Evolutionary conservation across 805 yeast species (phyloP), one percentile per base, ranked within the genome.

Genomic region (Wickerhamiella galacta): DNA sequence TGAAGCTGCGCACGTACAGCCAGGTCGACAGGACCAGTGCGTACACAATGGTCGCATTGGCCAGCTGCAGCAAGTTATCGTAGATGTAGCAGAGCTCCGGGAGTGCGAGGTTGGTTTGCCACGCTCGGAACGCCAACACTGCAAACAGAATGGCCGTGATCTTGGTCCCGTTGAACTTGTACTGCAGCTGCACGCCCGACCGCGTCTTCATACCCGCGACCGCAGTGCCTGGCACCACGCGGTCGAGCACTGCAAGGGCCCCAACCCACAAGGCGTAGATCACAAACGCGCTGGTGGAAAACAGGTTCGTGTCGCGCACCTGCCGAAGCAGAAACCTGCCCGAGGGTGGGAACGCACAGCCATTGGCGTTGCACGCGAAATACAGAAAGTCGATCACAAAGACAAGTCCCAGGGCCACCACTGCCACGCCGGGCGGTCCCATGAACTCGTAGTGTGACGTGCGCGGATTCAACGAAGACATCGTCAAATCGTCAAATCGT

Each of bases 51-150:
- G 85, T 57, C 5, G 74, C 68, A 22, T 71, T 54, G 38, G 76
- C 70, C 39, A 90, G 60, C 43, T 72, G 73, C 25, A 76, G 48
- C 35, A 73, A 66, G 49, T 85, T 71, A 25, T 67, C 66, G 52
- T 80, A 80, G 14, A 90, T 49, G 44, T 70, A 87, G 42, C 65
- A 74, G 38, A 90, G 64, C 53, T 87, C 96, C 0, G 94, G 94
- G 55, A 78, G 56, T 14, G 40, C 56, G 18, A 72, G 73, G 12
- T 59, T 53, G 2, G 77, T 65, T 16, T 58, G 39, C 30, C 54
- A 59, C 39, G 64, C 64, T 41, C 95, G 65, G 10, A 70, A 61
- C 2, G 55, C 52, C 16, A 83, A 52, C 44, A 51, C 34, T 2
- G 36, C 34, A 47, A 57, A 25, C 42, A 57, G 20, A 18, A 68